Evolutionary conservation across 495 filamentous ascomycete species (phyloP), one percentile per base, ranked within the genome.

Genomic region (Parathielavia appendiculata): DNA sequence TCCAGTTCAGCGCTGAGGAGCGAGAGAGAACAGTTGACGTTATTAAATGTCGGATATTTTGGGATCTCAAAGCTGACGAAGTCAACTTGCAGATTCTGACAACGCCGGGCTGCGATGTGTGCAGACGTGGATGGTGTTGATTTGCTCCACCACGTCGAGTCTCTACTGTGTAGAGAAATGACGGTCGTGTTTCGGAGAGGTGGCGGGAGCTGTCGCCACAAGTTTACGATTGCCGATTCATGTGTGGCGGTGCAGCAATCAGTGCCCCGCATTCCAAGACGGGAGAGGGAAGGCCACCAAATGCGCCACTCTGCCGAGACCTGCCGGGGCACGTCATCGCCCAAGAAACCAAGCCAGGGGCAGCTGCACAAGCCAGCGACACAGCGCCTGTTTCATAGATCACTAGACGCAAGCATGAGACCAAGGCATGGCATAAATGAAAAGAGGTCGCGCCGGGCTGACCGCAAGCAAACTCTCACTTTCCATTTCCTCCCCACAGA

Each of bases 71-170:
- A 38, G 1, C 14, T n/a, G 30, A 19, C 11, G 34, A 26, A 34
- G 51, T 44, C 38, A 38, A 34, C 50, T 39, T 55, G 41, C 54
- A 59, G 56, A 41, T 50, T 30, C 39, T 17, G 26, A 38, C 40
- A 52, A 34, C 16, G 38, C 11, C n/a, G 53, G 19, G 17, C 12
- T n/a, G 58, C 30, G 61, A 59, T 48, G 63, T 56, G 57, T 55
- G 47, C 46, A 54, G 61, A 66, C 62, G 66, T 69, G 66, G 66
- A 66, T 62, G 59, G 54, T 45, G 44, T 46, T 60, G 56, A 66
- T 69, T 62, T 66, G 66, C 52, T 61, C 63, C 63, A 58, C 61
- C n/a, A 12, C 43, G 49, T 44, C 26, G 54, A 36, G 35, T 20
- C 35, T n/a, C n/a, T n/a, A n/a, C n/a, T n/a, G n/a, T n/a, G n/a